Base-by-base conservation (phyloP, 768 basidiomycete species). In the Tephrocybe sp. region DNA sequence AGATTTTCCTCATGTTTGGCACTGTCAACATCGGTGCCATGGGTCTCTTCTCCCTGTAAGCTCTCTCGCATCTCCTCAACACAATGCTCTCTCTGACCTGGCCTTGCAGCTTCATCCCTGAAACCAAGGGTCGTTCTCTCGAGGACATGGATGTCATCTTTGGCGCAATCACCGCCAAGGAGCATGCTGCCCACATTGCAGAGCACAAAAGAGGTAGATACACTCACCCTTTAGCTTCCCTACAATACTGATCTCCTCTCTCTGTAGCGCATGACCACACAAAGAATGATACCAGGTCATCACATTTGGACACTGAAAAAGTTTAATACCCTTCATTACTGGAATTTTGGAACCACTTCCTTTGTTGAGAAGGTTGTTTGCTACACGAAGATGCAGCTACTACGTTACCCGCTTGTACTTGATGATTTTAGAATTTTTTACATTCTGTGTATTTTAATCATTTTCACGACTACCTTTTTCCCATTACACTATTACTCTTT, bases 1-100 rank as follows among this genome's bases (percentile, higher is more conserved):
- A 90, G 68, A 71, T 90, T 45, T 90, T 90, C 73, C 66, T 90
- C 59, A 80, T 88, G 77, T 90, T 90, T 62, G 89, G 73, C 1
- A 72, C 87, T 20, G 78, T 91, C 67, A 88, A 91, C 67, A 73
- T 90, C 34, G 80, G 72, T 28, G 88, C 78, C 15, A 86, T 89
- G 84, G 83, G 71, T 25, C 63, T 73, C 11, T 90, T 92, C 65
- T 71, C 87, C 0, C 62, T 85, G 84, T 88, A 54, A 5, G 34
- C 15, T 12, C 34, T 4, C 15, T 12, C 28, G 11, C 6, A 5
- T 30, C 28, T 30, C 11, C 28, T 5, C 28, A 11, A 11, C 11
- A 30, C 28, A 30, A 30, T 30, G 5, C 11, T 30, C 11, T 5
- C 11, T 30, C 28, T 30, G 28, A 30, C 28, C 6, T 11, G 28